Conservation (phyloP, 257 asterid genomes). For the Nicotiana paniculata region DNA sequence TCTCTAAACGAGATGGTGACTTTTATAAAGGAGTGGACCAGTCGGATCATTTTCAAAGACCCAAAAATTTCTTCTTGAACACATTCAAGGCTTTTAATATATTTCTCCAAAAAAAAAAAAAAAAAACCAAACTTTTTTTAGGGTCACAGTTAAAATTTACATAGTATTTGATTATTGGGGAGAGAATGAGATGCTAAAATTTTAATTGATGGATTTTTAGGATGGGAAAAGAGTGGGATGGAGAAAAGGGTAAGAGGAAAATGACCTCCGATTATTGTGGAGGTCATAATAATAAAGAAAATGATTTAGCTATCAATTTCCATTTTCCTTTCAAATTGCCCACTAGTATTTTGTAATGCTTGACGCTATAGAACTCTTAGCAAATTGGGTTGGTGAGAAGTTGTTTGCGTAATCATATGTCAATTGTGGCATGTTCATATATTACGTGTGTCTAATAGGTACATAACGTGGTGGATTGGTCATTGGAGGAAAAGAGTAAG, state of each 20-base stretch:
- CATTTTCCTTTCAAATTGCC: not conserved
- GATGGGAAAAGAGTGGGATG: too few species aligned
- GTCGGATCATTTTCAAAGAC: slow-evolving; percentile 8
- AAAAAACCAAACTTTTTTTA: not conserved
- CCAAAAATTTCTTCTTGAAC: not conserved
- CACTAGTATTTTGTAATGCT: not conserved
- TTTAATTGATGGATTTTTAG: not conserved
- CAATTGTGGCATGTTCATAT: not conserved
- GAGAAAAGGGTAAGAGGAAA: not conserved
- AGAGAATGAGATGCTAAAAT: not conserved
- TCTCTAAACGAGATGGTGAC: slow-evolving; percentile 13
- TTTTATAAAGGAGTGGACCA: slow-evolving; percentile 9
- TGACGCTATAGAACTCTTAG: not conserved
- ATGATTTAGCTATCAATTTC: not conserved
- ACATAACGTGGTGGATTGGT: not conserved
- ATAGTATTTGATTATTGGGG: not conserved
- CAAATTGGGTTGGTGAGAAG: not conserved
- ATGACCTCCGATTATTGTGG: not conserved
- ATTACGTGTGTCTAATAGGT: not conserved
- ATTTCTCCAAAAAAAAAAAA: not conserved
- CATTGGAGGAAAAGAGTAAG: not conserved
- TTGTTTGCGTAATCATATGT: not conserved
- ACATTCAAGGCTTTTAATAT: not conserved
- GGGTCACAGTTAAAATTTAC: not conserved
- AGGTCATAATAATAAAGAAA: not conserved